phyloP scores from a whole-genome alignment of 176 grass and related monocot species.

The Eleusine coracana region DNA sequence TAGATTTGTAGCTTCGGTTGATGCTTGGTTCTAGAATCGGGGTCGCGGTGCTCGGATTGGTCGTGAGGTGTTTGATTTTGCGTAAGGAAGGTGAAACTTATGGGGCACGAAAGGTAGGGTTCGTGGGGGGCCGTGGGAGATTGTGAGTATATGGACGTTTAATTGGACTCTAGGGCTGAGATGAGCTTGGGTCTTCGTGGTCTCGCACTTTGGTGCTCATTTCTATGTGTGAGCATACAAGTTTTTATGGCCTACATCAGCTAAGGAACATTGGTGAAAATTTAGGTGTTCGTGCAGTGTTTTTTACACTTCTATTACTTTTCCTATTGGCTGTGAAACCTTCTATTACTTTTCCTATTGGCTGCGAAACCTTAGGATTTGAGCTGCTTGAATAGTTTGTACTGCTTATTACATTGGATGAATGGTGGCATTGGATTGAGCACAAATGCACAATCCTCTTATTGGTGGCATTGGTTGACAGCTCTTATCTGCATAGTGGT shows the following conservation, averaged over 20 bases:
- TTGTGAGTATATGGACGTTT: not conserved
- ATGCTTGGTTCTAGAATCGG: constrained; percentile 8
- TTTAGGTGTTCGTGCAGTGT: not conserved
- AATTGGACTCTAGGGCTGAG: constrained; percentile 15
- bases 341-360: not conserved
- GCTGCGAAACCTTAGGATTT: constrained; percentile 8
- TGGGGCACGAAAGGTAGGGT: not conserved
- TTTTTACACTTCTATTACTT: not conserved
- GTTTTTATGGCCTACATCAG: constrained; percentile 10
- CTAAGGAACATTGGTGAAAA: not conserved
- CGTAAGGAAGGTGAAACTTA: constrained; percentile 14
- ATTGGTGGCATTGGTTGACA: not conserved
- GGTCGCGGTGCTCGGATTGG: constrained; percentile 9
- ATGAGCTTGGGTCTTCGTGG: constrained; percentile 16
- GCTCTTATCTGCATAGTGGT: too few species aligned
- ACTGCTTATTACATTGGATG: not conserved
- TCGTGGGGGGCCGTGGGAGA: not conserved
- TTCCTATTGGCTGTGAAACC: not conserved
- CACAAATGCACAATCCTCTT: not conserved
- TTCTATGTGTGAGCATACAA: not conserved
- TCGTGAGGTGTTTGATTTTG: not conserved
- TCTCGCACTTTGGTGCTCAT: not conserved
- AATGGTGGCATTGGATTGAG: not conserved
- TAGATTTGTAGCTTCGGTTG: constrained; percentile 36
- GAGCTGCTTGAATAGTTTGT: constrained; percentile 9